Base-by-base conservation (phyloP, 2,329 filamentous ascomycete species). In the Amesomyces nigricolor region DNA sequence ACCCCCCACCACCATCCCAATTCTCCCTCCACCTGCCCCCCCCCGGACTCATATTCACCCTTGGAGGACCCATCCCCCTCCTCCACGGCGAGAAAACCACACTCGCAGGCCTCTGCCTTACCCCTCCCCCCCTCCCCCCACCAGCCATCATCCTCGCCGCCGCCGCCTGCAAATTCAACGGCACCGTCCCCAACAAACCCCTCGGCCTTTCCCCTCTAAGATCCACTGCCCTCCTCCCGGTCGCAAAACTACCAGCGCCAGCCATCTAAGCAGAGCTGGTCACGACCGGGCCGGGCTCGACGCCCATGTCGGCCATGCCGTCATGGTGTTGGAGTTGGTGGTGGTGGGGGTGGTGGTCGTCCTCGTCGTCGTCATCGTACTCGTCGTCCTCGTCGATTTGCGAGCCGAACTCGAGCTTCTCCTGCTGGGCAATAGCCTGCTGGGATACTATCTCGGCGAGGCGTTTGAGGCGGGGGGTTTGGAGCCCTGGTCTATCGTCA, bases 371-470 rank as follows among this genome's bases (percentile, higher is more conserved):
- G 2, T 47, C 43, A 11, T 56, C 57, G 48, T 78, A 76, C 52
- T 75, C 74, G 48, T 74, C 40, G 13, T 54, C 72, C 19, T 69
- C 71, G 38, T 70, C 57, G 2, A 8, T 70, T 47, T 83, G 77
- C 58, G 79, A 77, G 52, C 65, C 67, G 26, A 75, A 83, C 47
- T 90, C 88, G 59, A 88, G 74, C 75, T 89, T 92, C 73, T 95
- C 90, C 73, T 95, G 90, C 72, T 97, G 92, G 55, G 91, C 90
- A 67, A 97, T 92, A 32, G 94, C 94, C 73, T 99, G 94, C 32
- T 91, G 89, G 38, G 90, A 95, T 47, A 99, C 94, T 62, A 99
- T 97, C 74, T 99, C 94, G n/a, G 94, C 94, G 52, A 99, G 79
- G 58, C 94, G 87, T 79, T 97, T 97, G 60, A 99, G 75, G 59